These are phyloP conservation scores for Histomonas meleagridis DNA, from an alignment of 208 protist species.

Conservation along the genomic window DNA sequence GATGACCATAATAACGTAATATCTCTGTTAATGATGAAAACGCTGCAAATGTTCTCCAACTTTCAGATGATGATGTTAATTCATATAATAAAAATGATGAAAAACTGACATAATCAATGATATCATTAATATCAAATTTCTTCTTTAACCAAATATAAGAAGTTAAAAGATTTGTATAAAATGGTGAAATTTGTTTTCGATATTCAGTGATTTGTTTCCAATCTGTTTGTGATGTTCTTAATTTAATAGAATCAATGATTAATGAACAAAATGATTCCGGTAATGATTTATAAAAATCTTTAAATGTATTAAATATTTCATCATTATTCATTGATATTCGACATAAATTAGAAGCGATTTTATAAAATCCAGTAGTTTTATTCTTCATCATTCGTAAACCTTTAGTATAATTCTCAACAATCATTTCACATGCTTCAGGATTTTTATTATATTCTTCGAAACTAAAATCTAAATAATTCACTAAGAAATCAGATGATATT, in stretches of 20 bases:
- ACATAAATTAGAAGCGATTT: background rate
- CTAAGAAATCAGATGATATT: background rate
- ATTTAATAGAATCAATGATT: background rate
- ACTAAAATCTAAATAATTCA: background rate
- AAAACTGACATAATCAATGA: background rate
- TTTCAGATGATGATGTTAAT: background rate
- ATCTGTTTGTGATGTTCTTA: background rate
- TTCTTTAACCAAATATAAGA: slow-evolving; percentile 17
- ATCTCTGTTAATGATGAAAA: background rate
- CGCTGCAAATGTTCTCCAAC: background rate
- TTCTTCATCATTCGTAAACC: background rate
- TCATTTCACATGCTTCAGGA: background rate
- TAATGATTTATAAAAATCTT: background rate
- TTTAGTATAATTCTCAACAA: background rate
- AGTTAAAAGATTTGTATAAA: background rate
- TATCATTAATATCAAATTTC: background rate
- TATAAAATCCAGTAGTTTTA: background rate
- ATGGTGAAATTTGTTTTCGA: background rate
- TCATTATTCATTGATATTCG: no score
- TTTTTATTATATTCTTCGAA: background rate
- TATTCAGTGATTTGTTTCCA: background rate
- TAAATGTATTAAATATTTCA: background rate
- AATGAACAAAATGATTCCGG: background rate
- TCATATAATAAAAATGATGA: background rate
- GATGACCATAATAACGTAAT: background rate